A percentile compares a stretch with the other conserved stretches of the same genome.
Evolutionary conservation across 805 yeast species (phyloP).

Genomic region (Candida loeiensis): DNA sequence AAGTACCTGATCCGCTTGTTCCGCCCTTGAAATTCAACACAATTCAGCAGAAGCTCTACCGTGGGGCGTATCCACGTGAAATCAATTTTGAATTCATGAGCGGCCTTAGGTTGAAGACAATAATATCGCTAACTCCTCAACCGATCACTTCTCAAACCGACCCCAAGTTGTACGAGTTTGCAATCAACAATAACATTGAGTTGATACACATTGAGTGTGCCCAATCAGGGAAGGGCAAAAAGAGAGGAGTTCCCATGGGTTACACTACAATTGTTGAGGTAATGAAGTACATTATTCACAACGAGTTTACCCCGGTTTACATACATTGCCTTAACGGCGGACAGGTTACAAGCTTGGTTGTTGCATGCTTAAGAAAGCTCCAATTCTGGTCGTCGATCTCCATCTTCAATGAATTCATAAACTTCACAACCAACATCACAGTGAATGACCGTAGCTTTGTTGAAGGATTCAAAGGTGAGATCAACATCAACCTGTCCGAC

Average conservation of each 20-base stretch:
- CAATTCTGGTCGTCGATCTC: constrained; percentile 89
- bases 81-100: constrained; percentile 66
- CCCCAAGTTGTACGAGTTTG: constrained; percentile 48
- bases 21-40: constrained; percentile 80
- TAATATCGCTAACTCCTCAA: constrained; percentile 76
- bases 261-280: constrained; percentile 57
- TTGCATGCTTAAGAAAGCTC: constrained; percentile 81
- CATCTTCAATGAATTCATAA: constrained; percentile 78
- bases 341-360: constrained; percentile 74
- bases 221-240: constrained; percentile 71
- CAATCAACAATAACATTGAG: constrained; percentile 50
- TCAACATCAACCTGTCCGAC: constrained; percentile 43
- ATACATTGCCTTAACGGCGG: constrained; percentile 90
- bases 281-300: constrained; percentile 58
- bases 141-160: constrained; percentile 59
- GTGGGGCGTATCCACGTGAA: constrained; percentile 87
- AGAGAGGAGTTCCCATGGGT: constrained; percentile 78
- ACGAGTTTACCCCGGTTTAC: constrained; percentile 64
- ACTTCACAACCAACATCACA: constrained; percentile 72
- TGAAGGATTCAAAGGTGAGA: constrained; percentile 68
- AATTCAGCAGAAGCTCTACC: constrained; percentile 63
- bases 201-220: constrained; percentile 67
- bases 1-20: constrained; percentile 31
- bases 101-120: constrained; percentile 62
- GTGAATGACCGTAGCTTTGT: constrained; percentile 81